These are phyloP conservation scores for Malus hybrid DNA, from an alignment of 331 rosid genomes.

Conservation along the genomic window DNA sequence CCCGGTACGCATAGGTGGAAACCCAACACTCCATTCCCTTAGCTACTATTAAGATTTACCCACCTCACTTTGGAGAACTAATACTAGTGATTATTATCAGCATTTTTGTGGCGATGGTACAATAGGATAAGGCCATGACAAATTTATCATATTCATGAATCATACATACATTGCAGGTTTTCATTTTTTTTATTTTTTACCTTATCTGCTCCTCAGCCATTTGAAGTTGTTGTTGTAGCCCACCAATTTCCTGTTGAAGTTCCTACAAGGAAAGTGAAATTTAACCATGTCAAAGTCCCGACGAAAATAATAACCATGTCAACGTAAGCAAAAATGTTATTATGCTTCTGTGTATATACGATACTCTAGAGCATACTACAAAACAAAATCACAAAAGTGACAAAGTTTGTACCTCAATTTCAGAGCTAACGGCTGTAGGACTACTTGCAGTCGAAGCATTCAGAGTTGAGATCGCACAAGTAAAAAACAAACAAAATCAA, in stretches of 20 bases:
- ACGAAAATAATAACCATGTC: not conserved
- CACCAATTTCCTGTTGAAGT: slow-evolving; percentile 47
- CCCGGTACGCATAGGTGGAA: accelerated
- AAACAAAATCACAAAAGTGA: not conserved
- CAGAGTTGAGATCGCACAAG: not conserved
- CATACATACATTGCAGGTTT: not conserved
- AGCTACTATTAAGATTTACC: too few relatives aligned
- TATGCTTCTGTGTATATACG: too few relatives aligned
- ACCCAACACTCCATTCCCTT: too few relatives aligned
- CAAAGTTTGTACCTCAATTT: slow-evolving; percentile 45
- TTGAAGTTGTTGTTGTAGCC: slow-evolving; percentile 64
- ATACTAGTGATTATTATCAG: too few relatives aligned
- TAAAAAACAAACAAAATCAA: slow-evolving; percentile 1
- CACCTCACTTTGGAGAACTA: too few relatives aligned
- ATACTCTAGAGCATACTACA: too few relatives aligned
- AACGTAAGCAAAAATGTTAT: too few relatives aligned
- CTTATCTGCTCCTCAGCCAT: slow-evolving; percentile 62
- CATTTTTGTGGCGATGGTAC: too few relatives aligned
- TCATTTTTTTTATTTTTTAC: slow-evolving; percentile 11
- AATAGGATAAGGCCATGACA: too few relatives aligned
- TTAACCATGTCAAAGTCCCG: not conserved
- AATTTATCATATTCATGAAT: not conserved
- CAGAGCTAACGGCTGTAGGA: slow-evolving; percentile 56
- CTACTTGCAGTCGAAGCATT: slow-evolving; percentile 25
- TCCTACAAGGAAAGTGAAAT: slow-evolving; percentile 30